Evolutionary conservation across 2,329 filamentous ascomycete species (phyloP), one percentile per base, ranked within the genome.

Genomic region (Xylariaceae sp.): DNA sequence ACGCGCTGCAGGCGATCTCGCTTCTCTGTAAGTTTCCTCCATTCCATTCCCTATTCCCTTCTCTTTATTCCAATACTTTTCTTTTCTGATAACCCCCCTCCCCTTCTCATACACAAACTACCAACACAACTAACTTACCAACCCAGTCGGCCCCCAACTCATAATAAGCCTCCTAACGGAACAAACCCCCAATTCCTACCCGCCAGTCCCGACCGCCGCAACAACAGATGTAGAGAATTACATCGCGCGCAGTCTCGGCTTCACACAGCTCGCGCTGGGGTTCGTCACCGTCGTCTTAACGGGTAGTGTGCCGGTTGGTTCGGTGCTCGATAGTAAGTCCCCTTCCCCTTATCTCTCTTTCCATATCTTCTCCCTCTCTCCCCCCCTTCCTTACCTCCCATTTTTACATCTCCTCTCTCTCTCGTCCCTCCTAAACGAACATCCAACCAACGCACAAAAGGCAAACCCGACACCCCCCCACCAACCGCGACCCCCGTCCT

Each of bases 221-320:
- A 47, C 57, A 58, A 47, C 65, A 84, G 85, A 75, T 23, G 77
- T 90, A 37, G 88, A 92, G 73, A 75, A 82, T 58, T 93, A 93
- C 79, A 86, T 92, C 72, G 85, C 85, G 55, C 87, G 89, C 48
- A 84, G 81, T 34, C 80, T 91, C 1, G 89, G 88, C 63, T 77
- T 92, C 58, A 77, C 85, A 35, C 80, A 91, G 50, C 76, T 92
- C 18, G 76, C 84, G 8, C 75, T 93, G 34, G 85, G 84, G 37
- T 69, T 86, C 5, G 74, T 88, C 10, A 80, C 81, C n/a, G 74
- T 92, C 44, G 78, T 90, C 42, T 79, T 92, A 35, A 88, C 88
- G 0, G 90, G 89, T 51, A 81, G 82, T 2, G 78, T 93, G 4
- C 89, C 89, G 0, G 73, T 92, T 10, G 81, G 79, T 0, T 80